Evolutionary conservation across 179 eudicot genomes (phyloP).

Genomic region (Drosera spatulata): DNA sequence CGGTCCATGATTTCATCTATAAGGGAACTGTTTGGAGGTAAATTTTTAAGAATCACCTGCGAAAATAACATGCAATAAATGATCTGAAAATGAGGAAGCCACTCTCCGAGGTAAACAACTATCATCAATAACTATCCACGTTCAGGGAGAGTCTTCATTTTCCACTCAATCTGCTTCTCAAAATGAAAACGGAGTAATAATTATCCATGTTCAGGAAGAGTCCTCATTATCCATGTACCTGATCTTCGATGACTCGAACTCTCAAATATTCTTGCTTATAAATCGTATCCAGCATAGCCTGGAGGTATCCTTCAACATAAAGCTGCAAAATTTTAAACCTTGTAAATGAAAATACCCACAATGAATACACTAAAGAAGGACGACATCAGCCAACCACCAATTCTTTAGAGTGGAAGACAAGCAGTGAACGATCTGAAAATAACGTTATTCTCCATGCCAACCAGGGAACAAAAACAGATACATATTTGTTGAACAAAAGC

Average conservation of each 20-base stretch:
- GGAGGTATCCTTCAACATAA: slow-evolving; percentile 96
- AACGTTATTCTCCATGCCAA: too few species aligned
- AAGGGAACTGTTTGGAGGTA: slow-evolving; percentile 91
- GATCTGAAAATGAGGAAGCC: too few species aligned
- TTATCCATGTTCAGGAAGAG: too few species aligned
- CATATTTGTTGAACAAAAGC: too few species aligned
- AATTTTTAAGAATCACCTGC: slow-evolving; percentile 85
- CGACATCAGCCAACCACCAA: background rate
- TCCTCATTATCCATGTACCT: slow-evolving; percentile 30
- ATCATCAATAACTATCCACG: too few species aligned
- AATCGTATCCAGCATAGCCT: slow-evolving; percentile 88
- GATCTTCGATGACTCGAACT: slow-evolving; percentile 84
- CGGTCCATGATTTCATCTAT: slow-evolving; percentile 87
- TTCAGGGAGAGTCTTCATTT: too few species aligned
- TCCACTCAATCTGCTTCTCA: too few species aligned
- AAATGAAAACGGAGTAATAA: too few species aligned
- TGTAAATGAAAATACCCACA: background rate
- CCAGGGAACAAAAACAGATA: too few species aligned
- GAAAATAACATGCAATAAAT: background rate
- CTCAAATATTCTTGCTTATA: slow-evolving; percentile 93
- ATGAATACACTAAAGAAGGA: background rate
- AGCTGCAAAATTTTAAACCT: slow-evolving; percentile 38
- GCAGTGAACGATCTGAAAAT: too few species aligned
- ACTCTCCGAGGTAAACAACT: too few species aligned
- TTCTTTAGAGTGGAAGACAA: too few species aligned